Evolutionary conservation across 2,329 filamentous ascomycete species (phyloP).

Genomic region (Colletotrichum endophyticum): DNA sequence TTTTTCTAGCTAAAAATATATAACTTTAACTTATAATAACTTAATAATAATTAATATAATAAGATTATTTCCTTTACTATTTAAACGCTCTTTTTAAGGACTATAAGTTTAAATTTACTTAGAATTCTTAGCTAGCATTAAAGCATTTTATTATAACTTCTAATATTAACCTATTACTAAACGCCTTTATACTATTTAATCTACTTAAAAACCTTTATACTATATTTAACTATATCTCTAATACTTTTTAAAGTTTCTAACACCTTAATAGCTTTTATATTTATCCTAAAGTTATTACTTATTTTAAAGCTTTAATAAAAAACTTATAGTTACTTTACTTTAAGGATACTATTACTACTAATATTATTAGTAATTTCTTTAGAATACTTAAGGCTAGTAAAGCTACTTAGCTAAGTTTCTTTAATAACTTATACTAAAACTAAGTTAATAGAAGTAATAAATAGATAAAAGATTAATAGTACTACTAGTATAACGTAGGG

Average conservation of each 20-base stretch:
- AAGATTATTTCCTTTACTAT: no score
- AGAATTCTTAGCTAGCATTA: no score
- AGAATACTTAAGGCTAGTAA: background rate
- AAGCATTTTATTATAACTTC: background rate
- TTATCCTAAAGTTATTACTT: background rate
- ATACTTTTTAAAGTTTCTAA: background rate
- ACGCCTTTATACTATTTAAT: background rate
- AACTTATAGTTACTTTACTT: background rate
- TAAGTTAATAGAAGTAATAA: background rate
- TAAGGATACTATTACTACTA: background rate
- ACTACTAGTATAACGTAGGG: no score
- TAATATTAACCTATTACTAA: background rate
- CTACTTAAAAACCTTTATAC: background rate
- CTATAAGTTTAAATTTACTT: no score
- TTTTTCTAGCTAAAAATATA: no score
- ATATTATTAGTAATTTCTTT: background rate
- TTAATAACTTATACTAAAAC: background rate
- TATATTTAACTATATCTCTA: background rate
- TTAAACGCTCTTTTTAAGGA: no score
- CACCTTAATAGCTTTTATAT: background rate
- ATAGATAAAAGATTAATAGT: background rate
- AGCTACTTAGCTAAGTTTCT: accelerated
- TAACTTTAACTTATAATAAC: no score
- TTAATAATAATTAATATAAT: no score
- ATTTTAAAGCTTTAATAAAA: background rate